Percentiles rank a stretch among this genome's conserved stretches.
Evolutionary conservation across 768 basidiomycete genomes (phyloP).

Genomic region (Phaeolepiota aurea): DNA sequence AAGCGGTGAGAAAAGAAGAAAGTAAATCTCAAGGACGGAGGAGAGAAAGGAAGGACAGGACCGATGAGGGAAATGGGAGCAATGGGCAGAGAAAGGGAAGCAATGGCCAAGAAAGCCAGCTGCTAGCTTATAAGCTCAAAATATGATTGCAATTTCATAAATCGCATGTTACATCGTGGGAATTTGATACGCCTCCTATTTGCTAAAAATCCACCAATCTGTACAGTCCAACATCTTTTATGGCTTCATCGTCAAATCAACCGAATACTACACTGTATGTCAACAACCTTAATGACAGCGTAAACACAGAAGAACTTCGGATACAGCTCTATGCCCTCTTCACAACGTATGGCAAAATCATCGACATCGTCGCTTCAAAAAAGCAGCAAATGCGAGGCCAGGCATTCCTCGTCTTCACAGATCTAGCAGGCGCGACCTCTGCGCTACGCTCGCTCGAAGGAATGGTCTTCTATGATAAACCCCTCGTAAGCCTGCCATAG

Average conservation of each 20-base stretch:
- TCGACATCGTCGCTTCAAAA: conserved; percentile 91
- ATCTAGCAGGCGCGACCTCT: conserved; percentile 84
- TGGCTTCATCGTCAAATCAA: conserved; percentile 49
- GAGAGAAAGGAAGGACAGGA: conserved; percentile 5
- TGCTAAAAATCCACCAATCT: too few species aligned
- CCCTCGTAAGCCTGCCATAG: conserved; percentile 54
- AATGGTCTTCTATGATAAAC: conserved; percentile 88
- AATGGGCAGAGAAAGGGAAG: neutral
- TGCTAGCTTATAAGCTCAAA: too few species aligned
- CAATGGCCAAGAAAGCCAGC: neutral
- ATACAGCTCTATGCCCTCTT: conserved; percentile 82
- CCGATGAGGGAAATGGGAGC: neutral
- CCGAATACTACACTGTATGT: conserved; percentile 88
- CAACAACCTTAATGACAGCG: conserved; percentile 88
- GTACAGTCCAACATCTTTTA: conserved; percentile 13
- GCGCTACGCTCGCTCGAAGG: conserved; percentile 92
- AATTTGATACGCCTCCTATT: neutral
- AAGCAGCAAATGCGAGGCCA: conserved; percentile 83
- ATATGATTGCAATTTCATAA: too few species aligned
- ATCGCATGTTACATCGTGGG: neutral
- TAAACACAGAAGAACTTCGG: conserved; percentile 86
- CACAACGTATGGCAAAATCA: conserved; percentile 85
- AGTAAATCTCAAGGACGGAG: neutral
- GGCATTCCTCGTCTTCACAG: conserved; percentile 93
- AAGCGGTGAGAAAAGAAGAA: neutral